Base-by-base conservation (phyloP, 352 stramenopile species). In the Pythium periplocum region DNA sequence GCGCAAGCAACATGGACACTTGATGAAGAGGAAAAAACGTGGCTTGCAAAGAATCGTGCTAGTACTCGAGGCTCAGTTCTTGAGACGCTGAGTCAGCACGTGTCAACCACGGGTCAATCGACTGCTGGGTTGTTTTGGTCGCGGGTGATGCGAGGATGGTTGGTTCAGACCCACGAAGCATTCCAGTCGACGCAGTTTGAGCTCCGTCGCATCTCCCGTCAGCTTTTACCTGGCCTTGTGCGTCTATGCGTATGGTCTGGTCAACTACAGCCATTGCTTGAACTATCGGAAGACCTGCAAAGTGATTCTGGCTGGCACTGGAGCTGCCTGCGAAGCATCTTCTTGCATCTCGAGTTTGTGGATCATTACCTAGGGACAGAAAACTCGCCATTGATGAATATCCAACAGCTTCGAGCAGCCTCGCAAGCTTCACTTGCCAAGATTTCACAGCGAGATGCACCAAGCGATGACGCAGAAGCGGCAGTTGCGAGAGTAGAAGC, bases 101-200 rank as follows among this genome's bases (percentile, higher is more conserved):
- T 31, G 4, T 10, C 34, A 30, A 5, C 10, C 9, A 26, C 26
- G 2, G 2, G 55, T 0, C 48, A 46, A 39, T 10, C 35, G 0
- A 55, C 34, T 40, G 45, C 47, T 30, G 33, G 37, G 26, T 57
- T 57, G 5, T 68, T 77, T 44, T 83, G 77, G 69, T 39, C 46
- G 6, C 47, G 59, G 2, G 56, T 84, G 8, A 45, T 81, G 3
- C 32, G 48, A 31, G 73, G 71, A 2, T 90, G 62, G 51, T 48
- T 84, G 8, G 6, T 35, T 7, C 71, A 87, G 33, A 77, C 65
- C 1, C 66, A 66, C 39, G 47, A 51, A 8, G 73, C 63, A 0
- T 86, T 88, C 34, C 42, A 61, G 2, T 87, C 77, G 0, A 65
- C 61, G 4, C 80, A 88, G 49, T 90, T 86, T 58, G 73, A 91